phyloP scores from a whole-genome alignment of 495 filamentous ascomycete species.

The Penicillium coprophilum region DNA sequence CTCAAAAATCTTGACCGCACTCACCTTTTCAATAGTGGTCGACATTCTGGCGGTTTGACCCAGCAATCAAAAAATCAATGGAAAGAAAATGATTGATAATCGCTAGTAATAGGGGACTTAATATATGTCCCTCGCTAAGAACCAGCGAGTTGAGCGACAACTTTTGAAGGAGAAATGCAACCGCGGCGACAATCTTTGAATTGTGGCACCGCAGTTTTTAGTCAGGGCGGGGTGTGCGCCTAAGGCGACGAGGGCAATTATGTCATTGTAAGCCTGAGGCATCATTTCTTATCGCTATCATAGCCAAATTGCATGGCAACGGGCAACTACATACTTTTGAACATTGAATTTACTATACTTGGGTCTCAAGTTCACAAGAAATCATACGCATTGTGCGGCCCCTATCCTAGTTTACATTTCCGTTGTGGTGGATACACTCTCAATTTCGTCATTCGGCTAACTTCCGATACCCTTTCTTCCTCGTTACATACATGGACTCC shows the following conservation, averaged over 20 bases:
- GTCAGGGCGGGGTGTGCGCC: conserved; percentile 34
- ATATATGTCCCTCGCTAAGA: conserved; percentile 15
- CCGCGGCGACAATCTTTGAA: conserved; percentile 35
- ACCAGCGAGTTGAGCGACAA: conserved; percentile 12
- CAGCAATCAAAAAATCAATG: conserved; percentile 13
- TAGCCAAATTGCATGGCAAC: neutral
- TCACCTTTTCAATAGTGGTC: conserved; percentile 94
- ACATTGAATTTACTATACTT: neutral
- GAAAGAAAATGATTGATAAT: conserved; percentile 6
- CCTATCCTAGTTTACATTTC: neutral
- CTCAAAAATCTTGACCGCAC: conserved; percentile 25
- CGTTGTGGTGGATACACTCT: neutral
- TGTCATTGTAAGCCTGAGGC: conserved; percentile 24
- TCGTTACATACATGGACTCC: neutral
- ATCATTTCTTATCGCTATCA: conserved; percentile 27
- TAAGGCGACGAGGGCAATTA: conserved; percentile 28
- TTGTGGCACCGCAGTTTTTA: conserved; percentile 32
- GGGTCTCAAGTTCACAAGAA: neutral
- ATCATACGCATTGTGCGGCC: neutral
- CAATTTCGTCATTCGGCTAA: conserved; percentile 10
- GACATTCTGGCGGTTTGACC: conserved; percentile 65
- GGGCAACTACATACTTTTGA: neutral
- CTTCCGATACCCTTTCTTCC: conserved; percentile 20
- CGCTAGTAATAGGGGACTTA: conserved; percentile 4
- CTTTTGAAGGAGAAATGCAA: conserved; percentile 15